Conservation (phyloP, 208 protist species). For the Tritrichomonas foetus region DNA sequence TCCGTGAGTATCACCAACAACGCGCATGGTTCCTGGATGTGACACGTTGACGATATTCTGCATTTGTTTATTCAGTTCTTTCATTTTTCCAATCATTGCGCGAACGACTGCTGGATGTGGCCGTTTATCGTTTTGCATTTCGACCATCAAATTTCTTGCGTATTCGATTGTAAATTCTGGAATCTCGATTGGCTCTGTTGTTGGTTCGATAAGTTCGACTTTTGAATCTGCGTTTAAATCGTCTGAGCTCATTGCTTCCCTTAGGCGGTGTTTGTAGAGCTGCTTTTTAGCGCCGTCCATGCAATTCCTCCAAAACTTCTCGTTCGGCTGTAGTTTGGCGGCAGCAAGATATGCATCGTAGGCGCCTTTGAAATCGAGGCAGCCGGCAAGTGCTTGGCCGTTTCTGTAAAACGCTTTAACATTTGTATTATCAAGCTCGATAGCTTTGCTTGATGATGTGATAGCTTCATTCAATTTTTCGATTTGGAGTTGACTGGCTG, state of each 20-base stretch:
- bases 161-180: slow-evolving; percentile 18
- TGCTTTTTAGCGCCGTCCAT: background rate
- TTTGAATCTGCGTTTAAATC: background rate
- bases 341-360: background rate
- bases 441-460: background rate
- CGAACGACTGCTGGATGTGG: background rate
- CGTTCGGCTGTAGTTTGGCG: background rate
- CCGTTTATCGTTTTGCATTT: background rate
- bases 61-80: background rate
- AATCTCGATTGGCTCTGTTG: background rate
- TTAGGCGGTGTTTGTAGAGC: background rate
- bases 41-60: background rate
- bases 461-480: background rate
- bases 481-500: background rate
- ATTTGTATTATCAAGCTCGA: background rate
- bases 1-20: slow-evolving; percentile 23
- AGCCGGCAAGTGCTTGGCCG: background rate
- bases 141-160: background rate
- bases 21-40: background rate
- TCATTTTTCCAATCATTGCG: background rate
- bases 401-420: background rate
- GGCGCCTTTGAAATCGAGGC: background rate
- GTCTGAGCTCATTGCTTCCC: background rate
- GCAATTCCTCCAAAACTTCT: background rate
- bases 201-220: background rate